Base-by-base conservation (phyloP, 495 filamentous ascomycete genomes). In the Penicillium turbatum region DNA sequence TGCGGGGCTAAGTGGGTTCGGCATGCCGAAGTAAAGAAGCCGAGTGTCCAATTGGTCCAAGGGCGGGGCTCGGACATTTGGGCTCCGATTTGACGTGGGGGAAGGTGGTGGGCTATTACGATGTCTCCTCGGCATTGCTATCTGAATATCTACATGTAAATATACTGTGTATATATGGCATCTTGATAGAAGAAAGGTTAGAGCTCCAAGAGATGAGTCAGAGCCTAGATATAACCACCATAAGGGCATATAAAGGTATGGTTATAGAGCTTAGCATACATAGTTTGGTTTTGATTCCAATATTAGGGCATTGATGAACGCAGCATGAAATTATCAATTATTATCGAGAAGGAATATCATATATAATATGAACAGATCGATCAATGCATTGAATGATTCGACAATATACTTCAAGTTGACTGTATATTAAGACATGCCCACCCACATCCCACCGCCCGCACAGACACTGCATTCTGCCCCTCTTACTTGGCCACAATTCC, bases 1-100 rank as follows among this genome's bases (percentile, higher is more conserved):
- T 51, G 57, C 57, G 56, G 60, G 61, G 59, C 40, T 48, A 19
- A 55, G 47, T 56, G 60, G 56, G 42, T 38, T 67, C 68, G 69
- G 70, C 54, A 66, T 67, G 61, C 69, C 64, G 67, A 66, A 49
- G 53, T 67, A 10, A 31, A 47, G 56, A 70, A 55, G 57, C 71
- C 69, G 67, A 67, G 55, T 13, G 11, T 29, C 10, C 35, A 31
- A 69, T 71, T 73, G 67, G 67, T 32, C 38, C 27, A 15, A 34
- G 29, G 26, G 39, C 21, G 24, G 17, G 6, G 32, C 30, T 32
- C 19, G 40, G 37, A 46, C 38, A 30, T 34, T 29, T 27, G 24
- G 30, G 15, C 11, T 53, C 36, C 29, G 15, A 44, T 12, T 41
- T 21, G 15, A 27, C 19, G 48, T 42, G 15, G 27, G 16, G 31